Base-by-base conservation (phyloP, 176 grass and related monocot species). In the Rhipidocladum racemiflorum region DNA sequence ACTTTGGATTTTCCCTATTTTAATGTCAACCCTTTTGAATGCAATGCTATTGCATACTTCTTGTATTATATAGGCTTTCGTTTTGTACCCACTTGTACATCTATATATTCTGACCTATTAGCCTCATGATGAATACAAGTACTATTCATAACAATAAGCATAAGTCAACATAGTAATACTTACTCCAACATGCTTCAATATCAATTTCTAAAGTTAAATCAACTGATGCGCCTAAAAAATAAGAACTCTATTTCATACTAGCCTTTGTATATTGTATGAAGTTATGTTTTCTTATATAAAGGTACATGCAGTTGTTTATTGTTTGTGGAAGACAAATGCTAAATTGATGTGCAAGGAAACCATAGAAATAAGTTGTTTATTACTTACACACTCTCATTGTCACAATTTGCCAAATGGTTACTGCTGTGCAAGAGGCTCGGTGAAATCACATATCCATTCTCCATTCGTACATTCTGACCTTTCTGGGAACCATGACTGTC, bases 321-420 rank as follows among this genome's bases (percentile, higher is more conserved):
- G 13, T 77, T 65, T 38, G 2, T 45, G 16, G 56, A 59, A 68
- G 30, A 54, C 43, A 28, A 82, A 24, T 75, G 65, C 43, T 78
- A 5, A 35, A 83, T 72, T 35, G 7, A 65, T 70, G 82, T 9
- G 36, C 28, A 53, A 38, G 34, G 29, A 78, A 57, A 43, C 28
- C 27, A 57, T 30, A 73, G 29, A 65, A 82, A 65, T 60, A 61
- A 36, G 40, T 18, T 74, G 74, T 81, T 35, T 66, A 82, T 50
- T 88, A 90, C 91, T 94, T 97, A 97, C 94, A 80, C 75, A 39
- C 89, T 91, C 75, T 97, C 95, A 49, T 87, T 91, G 60, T 92
- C 85, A 65, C 78, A 88, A 65, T 82, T 89, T 65, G 85, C 82
- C 81, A 75, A 88, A 73, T 96, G 85, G 51, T 76, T 95, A 38